Percentiles rank a stretch among this genome's conserved stretches.
phyloP scores from a whole-genome alignment of 768 basidiomycete genomes.

The Nevesoporus exiguus region DNA sequence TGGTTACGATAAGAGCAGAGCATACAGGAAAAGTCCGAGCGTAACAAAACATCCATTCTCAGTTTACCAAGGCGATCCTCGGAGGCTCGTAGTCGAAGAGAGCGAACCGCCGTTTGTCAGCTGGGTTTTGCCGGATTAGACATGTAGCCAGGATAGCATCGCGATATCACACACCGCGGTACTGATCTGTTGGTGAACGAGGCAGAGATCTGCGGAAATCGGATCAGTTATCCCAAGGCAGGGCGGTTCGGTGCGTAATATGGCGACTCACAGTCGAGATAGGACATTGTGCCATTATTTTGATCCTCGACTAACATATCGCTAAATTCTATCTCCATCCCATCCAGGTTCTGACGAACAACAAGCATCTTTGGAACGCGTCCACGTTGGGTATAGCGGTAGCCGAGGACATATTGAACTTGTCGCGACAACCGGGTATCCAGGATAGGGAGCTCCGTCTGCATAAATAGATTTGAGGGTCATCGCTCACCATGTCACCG shows the following conservation, averaged over 20 bases:
- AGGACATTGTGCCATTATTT: slow-evolving; percentile 94
- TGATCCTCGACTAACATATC: slow-evolving; percentile 97
- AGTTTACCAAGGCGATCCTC: slow-evolving; percentile 34
- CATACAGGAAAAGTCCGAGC: neutral
- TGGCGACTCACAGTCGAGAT: slow-evolving; percentile 72
- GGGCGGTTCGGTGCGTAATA: neutral
- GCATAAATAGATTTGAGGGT: slow-evolving; percentile 12
- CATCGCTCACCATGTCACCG: neutral
- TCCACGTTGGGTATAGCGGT: slow-evolving; percentile 55
- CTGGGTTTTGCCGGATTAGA: slow-evolving; percentile 13
- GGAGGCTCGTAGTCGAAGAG: slow-evolving; percentile 22
- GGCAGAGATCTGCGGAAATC: slow-evolving; percentile 27
- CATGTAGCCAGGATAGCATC: neutral
- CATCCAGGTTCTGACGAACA: slow-evolving; percentile 91
- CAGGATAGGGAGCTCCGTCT: slow-evolving; percentile 71
- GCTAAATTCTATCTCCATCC: slow-evolving; percentile 88
- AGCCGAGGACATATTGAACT: slow-evolving; percentile 78
- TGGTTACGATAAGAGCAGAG: slow-evolving; percentile 7
- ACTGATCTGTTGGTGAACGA: slow-evolving; percentile 33
- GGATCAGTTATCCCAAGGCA: neutral
- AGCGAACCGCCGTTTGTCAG: slow-evolving; percentile 32
- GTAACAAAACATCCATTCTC: neutral
- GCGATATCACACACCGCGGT: slow-evolving; percentile 21
- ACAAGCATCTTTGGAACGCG: slow-evolving; percentile 61
- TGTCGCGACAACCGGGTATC: slow-evolving; percentile 78